Conservation (phyloP, 2,329 filamentous ascomycete species). For the Fusarium graminum region DNA sequence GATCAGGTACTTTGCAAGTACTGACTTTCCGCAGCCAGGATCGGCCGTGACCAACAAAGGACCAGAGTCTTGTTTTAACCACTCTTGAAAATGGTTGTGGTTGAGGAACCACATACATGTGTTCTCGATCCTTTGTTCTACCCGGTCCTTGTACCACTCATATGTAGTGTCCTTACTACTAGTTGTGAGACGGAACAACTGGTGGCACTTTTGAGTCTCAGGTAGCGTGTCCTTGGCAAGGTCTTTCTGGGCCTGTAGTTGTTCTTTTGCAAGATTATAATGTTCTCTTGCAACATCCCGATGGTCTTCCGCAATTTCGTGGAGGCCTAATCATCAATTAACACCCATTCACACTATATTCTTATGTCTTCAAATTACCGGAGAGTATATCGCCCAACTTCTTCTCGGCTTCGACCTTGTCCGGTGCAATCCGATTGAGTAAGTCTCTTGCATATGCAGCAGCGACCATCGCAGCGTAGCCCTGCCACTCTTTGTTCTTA, state of each 20-base stretch:
- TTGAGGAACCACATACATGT: neutral
- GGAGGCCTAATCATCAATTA: neutral
- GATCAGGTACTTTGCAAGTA: conserved; percentile 48
- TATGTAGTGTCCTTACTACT: neutral
- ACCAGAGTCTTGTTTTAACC: conserved; percentile 38
- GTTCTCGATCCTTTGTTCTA: neutral
- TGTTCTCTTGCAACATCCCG: neutral
- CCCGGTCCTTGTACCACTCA: neutral
- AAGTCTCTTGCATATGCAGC: conserved; percentile 23
- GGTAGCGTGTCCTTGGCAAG: neutral
- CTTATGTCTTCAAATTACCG: neutral
- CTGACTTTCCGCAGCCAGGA: conserved; percentile 57
- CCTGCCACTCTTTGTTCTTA: conserved; percentile 48
- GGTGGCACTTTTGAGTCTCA: neutral
- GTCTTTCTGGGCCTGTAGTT: neutral
- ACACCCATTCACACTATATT: no score
- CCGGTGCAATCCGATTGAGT: conserved; percentile 3
- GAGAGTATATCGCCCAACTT: neutral
- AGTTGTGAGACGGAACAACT: neutral
- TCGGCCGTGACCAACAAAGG: conserved; percentile 55
- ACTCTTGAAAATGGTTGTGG: fast-evolving
- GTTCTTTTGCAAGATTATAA: neutral
- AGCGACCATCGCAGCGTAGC: conserved; percentile 52
- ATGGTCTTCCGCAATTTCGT: neutral
- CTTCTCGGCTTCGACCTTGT: neutral